Base-by-base conservation (phyloP, 129 eudicot genomes). In the Smallanthus sonchifolius region DNA sequence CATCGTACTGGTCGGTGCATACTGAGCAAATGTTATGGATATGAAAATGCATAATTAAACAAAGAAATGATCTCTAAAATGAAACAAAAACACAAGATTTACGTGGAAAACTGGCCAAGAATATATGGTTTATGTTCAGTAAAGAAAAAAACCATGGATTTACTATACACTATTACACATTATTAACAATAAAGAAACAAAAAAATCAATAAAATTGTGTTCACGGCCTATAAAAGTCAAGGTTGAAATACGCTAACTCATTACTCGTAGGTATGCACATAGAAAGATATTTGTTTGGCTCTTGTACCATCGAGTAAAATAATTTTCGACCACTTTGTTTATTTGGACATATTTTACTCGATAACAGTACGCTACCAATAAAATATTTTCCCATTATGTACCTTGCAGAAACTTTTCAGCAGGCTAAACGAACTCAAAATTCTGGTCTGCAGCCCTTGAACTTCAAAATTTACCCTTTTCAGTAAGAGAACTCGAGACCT, bases 401-500 rank as follows among this genome's bases (percentile, higher is more conserved):
- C 73, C 79, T 75, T 48, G 52, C 39, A 45, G 63, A 47, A 63
- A 35, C 40, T 20, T 35, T 37, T 39, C 38, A 54, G 55, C n/a
- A 10, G 49, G 42, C 38, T 43, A 2, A 16, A 32, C 16, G 43
- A 62, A 19, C 82, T 78, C 82, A 70, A 49, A 39, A 62, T 35
- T 63, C 30, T 4, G 72, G 57, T 38, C 72, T 70, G 48, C 67
- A 11, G 52, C 14, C 10, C 66, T 51, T 39, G 6, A 70, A 64
- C 64, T 38, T 71, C 73, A 7, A 4, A 5, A 38, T 70, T 51
- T 6, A 4, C 15, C 67, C 61, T 57, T 67, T 64, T 83, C 64
- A 92, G 74, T 92, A 92, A 0, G 97, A 92, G 17, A 92, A 88
- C 89, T 92, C 97, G 17, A 87, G 84, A 37, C 96, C 97, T 80